Conservation (phyloP, 805 yeast genomes). For the Saccharomycopsis vini region DNA sequence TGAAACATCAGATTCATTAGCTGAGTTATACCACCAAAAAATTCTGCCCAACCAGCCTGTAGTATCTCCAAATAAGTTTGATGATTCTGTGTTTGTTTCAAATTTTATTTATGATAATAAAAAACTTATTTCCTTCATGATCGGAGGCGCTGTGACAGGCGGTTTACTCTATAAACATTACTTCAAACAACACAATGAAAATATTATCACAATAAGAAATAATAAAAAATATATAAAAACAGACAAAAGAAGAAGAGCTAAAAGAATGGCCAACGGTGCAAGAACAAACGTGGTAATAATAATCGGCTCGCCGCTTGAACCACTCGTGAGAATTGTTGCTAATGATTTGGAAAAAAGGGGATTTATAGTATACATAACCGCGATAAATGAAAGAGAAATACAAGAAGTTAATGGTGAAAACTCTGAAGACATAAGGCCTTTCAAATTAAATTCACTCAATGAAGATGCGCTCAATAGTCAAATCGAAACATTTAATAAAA, state of each 20-base stretch:
- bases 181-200: neutral
- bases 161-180: conserved; percentile 1
- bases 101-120: conserved; percentile 1
- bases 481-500: conserved; percentile 37
- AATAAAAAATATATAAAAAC: conserved; percentile 15
- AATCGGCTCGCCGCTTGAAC: conserved; percentile 71
- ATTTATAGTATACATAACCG: conserved; percentile 68
- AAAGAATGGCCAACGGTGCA: conserved; percentile 57
- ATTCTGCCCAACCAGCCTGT: neutral
- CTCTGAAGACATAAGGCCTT: conserved; percentile 59
- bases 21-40: conserved; percentile 5
- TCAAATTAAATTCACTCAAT: conserved; percentile 42
- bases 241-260: conserved; percentile 42
- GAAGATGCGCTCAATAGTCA: conserved; percentile 37
- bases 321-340: conserved; percentile 59
- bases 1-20: conserved; percentile 10
- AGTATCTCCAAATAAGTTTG: neutral
- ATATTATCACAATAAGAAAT: conserved; percentile 6
- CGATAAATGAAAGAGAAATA: conserved; percentile 29
- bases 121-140: conserved; percentile 7
- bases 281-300: conserved; percentile 67
- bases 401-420: conserved; percentile 47
- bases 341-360: conserved; percentile 72
- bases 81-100: neutral
- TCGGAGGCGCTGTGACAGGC: conserved; percentile 12